Evolutionary conservation across 208 protist species (phyloP), one percentile per base, ranked within the genome.

Genomic region (Tritrichomonas foetus): DNA sequence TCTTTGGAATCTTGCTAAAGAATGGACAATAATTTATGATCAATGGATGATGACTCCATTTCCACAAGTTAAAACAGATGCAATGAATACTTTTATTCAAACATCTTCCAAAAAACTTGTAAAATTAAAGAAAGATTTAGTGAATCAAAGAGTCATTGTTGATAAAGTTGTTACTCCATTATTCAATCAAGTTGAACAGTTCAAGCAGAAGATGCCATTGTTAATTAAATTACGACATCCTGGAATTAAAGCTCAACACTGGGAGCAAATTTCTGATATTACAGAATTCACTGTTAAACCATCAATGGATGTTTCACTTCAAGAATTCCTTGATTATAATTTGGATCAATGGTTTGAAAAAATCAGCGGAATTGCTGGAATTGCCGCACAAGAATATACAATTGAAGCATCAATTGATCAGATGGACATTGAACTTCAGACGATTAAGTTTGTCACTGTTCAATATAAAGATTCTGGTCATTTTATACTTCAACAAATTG

Each of bases 321-420:
- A 96, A 41, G 96, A 97, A 95, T 94, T 94, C 25, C 96, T 98
- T 8, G 95, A 97, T 41, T 95, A 96, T 82, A 94, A 98, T 80
- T 96, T 99, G 8, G 94, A 97, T 41, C 95, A 97, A 49, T 97
- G 97, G 94, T 96, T 95, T 20, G 97, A 98, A 49, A 96, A 97
- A 36, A 97, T 99, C 47, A 82, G 97, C 36, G 97, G 97, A 80
- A 97, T 99, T 55, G 98, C 97, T 93, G 97, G 97, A 0, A 95
- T 96, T 47, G 98, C 98, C 49, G 97, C 97, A 11, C 97, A 99
- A 95, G 98, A 99, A 96, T 98, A 97, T 94, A 97, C 97, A 80
- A 97, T 99, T 95, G 97, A 98, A 95, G 96, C 98, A 94, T 96
- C 98, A 94, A 97, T 99, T 72, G 97, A 98, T 95, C 98, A 98